These are phyloP conservation scores for Pseudocohnilembus persalinus DNA, from an alignment of 169 alveolate genomes.

Conservation along the genomic window DNA sequence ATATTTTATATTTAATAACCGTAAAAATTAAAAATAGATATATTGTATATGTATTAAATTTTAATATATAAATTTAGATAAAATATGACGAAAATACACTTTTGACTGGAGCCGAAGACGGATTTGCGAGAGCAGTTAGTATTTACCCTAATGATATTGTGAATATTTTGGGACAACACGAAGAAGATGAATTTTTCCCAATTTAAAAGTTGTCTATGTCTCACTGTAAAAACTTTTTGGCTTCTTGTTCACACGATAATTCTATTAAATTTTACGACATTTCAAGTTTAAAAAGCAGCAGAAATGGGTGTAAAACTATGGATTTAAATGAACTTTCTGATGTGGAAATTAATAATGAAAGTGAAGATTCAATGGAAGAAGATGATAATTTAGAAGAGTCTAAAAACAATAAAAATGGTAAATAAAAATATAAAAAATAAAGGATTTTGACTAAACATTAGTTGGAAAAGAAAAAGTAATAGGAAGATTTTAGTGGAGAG, in stretches of 20 bases:
- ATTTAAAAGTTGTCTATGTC: slow-evolving; percentile 31
- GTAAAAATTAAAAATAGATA: too few species aligned
- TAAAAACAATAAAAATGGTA: too few species aligned
- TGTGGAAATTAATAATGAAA: too few species aligned
- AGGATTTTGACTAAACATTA: too few species aligned
- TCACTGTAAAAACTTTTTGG: slow-evolving; percentile 27
- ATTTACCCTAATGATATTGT: slow-evolving; percentile 59
- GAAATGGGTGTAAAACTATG: slow-evolving; percentile 27
- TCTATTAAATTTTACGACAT: slow-evolving; percentile 46
- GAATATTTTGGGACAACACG: slow-evolving; percentile 48
- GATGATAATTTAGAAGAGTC: background rate
- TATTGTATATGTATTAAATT: too few species aligned
- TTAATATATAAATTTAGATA: slow-evolving; percentile 5
- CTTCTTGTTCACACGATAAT: slow-evolving; percentile 46
- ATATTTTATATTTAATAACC: too few species aligned
- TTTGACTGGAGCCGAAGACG: slow-evolving; percentile 72
- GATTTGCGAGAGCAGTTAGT: slow-evolving; percentile 62
- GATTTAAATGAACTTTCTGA: background rate
- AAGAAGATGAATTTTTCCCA: slow-evolving; percentile 45
- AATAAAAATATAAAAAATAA: too few species aligned
- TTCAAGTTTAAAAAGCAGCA: slow-evolving; percentile 30
- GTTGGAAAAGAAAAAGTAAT: too few species aligned
- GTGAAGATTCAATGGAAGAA: background rate
- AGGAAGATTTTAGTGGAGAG: background rate
- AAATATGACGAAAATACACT: slow-evolving; percentile 65